Conservation (phyloP, 2,329 filamentous ascomycete genomes). For the Aspergillus terreus region DNA sequence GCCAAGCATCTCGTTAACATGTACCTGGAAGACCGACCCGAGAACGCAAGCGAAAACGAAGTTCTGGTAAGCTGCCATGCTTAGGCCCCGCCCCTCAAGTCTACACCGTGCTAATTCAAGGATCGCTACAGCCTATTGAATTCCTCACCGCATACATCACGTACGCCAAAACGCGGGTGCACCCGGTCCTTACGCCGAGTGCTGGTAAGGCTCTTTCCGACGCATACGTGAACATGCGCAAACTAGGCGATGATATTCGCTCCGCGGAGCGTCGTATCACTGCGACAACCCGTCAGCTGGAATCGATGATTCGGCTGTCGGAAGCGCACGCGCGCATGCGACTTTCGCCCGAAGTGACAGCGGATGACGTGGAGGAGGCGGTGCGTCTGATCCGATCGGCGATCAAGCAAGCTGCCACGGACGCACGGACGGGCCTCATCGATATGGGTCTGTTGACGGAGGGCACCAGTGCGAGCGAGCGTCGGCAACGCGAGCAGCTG, state of each 20-base stretch:
- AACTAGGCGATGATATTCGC: slow-evolving; percentile 82
- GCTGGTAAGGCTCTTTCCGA: slow-evolving; percentile 81
- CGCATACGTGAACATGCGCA: slow-evolving; percentile 91
- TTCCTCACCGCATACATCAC: slow-evolving; percentile 97
- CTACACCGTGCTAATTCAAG: slow-evolving; percentile 6
- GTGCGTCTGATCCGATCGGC: slow-evolving; percentile 90
- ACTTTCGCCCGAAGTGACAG: slow-evolving; percentile 69
- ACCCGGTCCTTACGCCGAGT: slow-evolving; percentile 74
- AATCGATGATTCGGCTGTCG: slow-evolving; percentile 95
- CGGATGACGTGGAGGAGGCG: slow-evolving; percentile 81
- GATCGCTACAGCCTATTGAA: slow-evolving; percentile 68
- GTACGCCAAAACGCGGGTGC: slow-evolving; percentile 81
- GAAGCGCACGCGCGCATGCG: slow-evolving; percentile 99
- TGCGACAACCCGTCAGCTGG: slow-evolving; percentile 91
- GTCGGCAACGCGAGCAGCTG: slow-evolving; percentile 76
- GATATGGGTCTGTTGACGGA: slow-evolving; percentile 96
- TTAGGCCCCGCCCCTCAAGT: slow-evolving; percentile 13
- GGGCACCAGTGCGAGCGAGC: slow-evolving; percentile 84
- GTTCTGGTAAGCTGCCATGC: slow-evolving; percentile 62
- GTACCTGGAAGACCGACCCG: slow-evolving; percentile 92
- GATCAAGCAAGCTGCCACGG: slow-evolving; percentile 95
- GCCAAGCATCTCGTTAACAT: slow-evolving; percentile 92
- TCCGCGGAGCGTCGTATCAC: slow-evolving; percentile 93
- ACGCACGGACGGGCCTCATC: slow-evolving; percentile 82
- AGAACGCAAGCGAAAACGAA: slow-evolving; percentile 73